Base-by-base conservation (phyloP, 345 rosid species). In the Gossypium sturtianum region DNA sequence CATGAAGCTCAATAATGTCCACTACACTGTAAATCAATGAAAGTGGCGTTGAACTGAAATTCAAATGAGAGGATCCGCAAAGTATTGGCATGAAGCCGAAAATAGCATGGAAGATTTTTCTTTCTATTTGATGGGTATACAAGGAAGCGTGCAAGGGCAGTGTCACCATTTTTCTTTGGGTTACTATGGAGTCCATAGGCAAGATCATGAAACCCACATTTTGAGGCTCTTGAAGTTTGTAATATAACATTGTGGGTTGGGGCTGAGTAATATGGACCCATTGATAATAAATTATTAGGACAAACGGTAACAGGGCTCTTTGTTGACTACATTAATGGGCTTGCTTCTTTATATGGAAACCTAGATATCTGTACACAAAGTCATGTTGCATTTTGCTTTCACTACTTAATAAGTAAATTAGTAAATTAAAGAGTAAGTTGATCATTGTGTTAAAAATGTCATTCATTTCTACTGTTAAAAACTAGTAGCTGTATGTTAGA, bases 401-500 rank as follows among this genome's bases (percentile, higher is more conserved):
- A 34, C 7, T 5, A 34, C 1, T 34, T 1, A 5, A 34, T 34
- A 34, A 34, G 7, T 34, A 34, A 34, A 29, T 29, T 29, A 29
- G 7, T 34, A 5, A 34, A 34, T 34, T 34, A 34, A 34, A 34
- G 6, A 34, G 38, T 34, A 34, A 34, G 0, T 0, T 34, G 1
- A 34, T 4, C 0, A 4, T 34, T 34, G 6, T 34, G 0, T 34
- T 34, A 34, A 34, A 34, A 34, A 4, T 0, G 0, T 34, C 0
- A 34, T 34, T 0, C 0, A 34, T 34, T 34, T 34, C 0, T 4
- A 4, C 6, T 34, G 1, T 34, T 34, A 4, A 34, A 34, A 34
- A 34, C 1, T 34, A 34, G 38, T 34, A 0, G 1, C 0, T 34
- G 6, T 34, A 34, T 34, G 38, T 34, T 34, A 4, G 6, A 34